These are phyloP conservation scores for Schizochytrium sp. DNA, from an alignment of 108 stramenopile genomes.

Conservation along the genomic window DNA sequence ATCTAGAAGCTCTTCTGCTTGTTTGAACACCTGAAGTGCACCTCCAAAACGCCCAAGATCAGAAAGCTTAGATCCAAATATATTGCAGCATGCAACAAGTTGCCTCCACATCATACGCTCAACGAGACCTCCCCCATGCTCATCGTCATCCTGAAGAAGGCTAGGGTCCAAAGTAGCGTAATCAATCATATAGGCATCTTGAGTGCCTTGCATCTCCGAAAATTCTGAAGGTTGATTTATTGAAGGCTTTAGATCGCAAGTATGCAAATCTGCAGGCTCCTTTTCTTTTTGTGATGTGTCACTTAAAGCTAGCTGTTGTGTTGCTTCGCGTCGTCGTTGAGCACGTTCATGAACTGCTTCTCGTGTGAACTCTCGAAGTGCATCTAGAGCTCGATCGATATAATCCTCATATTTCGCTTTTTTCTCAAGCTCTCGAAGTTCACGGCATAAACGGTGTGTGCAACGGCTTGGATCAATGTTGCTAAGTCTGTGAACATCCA, in stretches of 20 bases:
- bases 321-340: constrained; percentile 38
- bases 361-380: constrained; percentile 60
- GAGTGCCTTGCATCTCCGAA: background rate
- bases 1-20: constrained; percentile 46
- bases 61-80: constrained; percentile 62
- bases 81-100: constrained; percentile 63
- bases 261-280: background rate
- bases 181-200: constrained; percentile 48
- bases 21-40: constrained; percentile 63
- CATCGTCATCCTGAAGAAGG: background rate
- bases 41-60: constrained; percentile 62
- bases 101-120: constrained; percentile 69
- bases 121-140: background rate
- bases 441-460: constrained; percentile 21
- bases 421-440: constrained; percentile 68
- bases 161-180: constrained; percentile 39
- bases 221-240: background rate
- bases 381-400: constrained; percentile 60
- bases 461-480: constrained; percentile 40
- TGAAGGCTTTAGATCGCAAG: background rate
- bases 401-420: constrained; percentile 67
- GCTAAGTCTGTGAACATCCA: background rate
- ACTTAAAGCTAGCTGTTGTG: background rate
- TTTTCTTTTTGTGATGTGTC: background rate
- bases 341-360: constrained; percentile 11